Evolutionary conservation across 2,329 filamentous ascomycete species (phyloP).

Genomic region (Fusarium irregulare): DNA sequence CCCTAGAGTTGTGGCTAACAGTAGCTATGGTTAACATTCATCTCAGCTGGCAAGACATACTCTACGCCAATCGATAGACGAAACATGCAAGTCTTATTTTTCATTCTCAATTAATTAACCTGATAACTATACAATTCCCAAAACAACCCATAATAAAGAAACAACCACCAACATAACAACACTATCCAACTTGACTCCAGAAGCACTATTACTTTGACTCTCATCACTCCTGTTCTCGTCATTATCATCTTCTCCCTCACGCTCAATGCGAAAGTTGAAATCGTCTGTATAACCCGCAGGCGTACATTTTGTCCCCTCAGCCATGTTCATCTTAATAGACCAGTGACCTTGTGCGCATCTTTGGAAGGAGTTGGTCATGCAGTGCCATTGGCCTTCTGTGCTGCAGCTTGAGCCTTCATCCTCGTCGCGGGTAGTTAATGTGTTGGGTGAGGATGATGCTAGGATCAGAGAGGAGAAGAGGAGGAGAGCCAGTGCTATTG

Average conservation of each 20-base stretch:
- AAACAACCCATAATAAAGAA: conserved; percentile 13
- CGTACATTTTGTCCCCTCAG: conserved; percentile 59
- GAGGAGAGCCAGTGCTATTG: conserved; percentile 11
- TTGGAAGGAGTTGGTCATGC: conserved; percentile 62
- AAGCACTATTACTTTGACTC: conserved; percentile 12
- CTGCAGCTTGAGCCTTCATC: conserved; percentile 55
- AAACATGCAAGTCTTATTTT: background rate
- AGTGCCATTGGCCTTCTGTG: conserved; percentile 66
- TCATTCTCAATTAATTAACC: background rate
- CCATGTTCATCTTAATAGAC: conserved; percentile 57
- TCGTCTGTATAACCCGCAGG: conserved; percentile 56
- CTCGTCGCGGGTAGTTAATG: conserved; percentile 42
- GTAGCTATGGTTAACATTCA: too few species aligned
- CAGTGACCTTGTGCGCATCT: conserved; percentile 61
- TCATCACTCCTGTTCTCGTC: conserved; percentile 2
- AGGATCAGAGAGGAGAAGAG: conserved; percentile 23
- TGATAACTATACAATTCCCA: background rate
- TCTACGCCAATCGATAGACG: background rate
- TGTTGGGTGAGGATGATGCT: conserved; percentile 1
- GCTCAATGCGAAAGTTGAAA: conserved; percentile 52
- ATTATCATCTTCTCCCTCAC: conserved; percentile 33
- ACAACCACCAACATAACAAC: background rate
- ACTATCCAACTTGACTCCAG: conserved; percentile 1
- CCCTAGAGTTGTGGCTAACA: background rate
- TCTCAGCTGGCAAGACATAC: background rate